Base-by-base conservation (phyloP, 2,329 filamentous ascomycete species). In the Orbilia blumenaviensis region DNA sequence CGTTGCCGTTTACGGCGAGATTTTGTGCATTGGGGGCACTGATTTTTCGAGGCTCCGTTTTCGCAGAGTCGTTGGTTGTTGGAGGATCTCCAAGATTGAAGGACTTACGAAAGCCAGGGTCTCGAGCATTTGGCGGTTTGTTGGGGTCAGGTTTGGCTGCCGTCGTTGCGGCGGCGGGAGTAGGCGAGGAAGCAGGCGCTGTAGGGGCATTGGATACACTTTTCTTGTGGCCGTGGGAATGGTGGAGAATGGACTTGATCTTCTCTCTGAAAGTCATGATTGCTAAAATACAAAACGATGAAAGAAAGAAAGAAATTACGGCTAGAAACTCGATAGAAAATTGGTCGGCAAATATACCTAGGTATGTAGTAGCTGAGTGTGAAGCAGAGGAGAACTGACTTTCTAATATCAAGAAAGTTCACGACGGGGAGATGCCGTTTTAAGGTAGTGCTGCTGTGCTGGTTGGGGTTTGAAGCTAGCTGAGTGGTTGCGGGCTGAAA, bases 231-330 rank as follows among this genome's bases (percentile, higher is more conserved):
- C 42, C 21, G 25, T 52, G 52, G 38, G 69, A 71, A 36, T 58
- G 42, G 32, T 74, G 69, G 21, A 74, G 62, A 16, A 74, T 62
- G 14, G 54, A 61, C 44, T 61, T 74, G 62, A 74, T 52, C 41
- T 74, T 74, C 7, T 74, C 69, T 41, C 42, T 74, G 62, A 74
- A 54, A n/a, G 69, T 74, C 69, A 74, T 74, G 32, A 36, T 66
- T 52, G 32, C 44, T 14, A 34, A 14, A 27, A 4, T n/a, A n/a
- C n/a, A n/a, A n/a, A n/a, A n/a, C n/a, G n/a, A 23, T 23, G 21
- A 41, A 41, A 41, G 18, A 41, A 16, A 41, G 6, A 41, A 6
- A 41, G 12, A 41, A 42, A n/a, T n/a, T n/a, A n/a, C n/a, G n/a
- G n/a, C n/a, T n/a, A n/a, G n/a, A n/a, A n/a, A n/a, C n/a, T n/a